Percentiles rank a stretch among this genome's conserved stretches.
phyloP scores from a whole-genome alignment of 768 basidiomycete species.

The Hygrocybe punicea region DNA sequence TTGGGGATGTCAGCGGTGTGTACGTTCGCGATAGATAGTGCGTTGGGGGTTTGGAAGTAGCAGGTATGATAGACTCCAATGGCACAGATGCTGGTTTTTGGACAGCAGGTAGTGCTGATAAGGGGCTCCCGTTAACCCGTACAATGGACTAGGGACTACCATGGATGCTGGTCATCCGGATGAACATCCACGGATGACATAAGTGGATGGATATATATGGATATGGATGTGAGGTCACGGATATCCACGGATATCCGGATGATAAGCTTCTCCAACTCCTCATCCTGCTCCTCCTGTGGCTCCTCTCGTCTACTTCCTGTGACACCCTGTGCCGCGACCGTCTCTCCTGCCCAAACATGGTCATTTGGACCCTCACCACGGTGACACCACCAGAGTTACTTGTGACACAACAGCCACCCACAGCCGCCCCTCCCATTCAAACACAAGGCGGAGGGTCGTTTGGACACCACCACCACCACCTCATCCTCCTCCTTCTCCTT shows the following conservation, averaged over 20 bases:
- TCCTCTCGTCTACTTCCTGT: too few relatives aligned
- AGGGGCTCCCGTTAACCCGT: constrained; percentile 28
- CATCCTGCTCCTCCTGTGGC: not conserved
- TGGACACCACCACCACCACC: too few relatives aligned
- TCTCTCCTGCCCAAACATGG: too few relatives aligned
- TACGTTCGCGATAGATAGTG: constrained; percentile 77
- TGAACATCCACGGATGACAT: not conserved
- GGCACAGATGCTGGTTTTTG: constrained; percentile 53
- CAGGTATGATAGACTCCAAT: constrained; percentile 80
- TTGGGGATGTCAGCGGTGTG: constrained; percentile 65
- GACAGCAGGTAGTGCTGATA: constrained; percentile 10
- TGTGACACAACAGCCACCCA: too few relatives aligned
- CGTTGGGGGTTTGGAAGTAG: constrained; percentile 74
- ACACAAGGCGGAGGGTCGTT: too few relatives aligned
- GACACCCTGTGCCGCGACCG: not conserved
- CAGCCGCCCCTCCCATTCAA: too few relatives aligned
- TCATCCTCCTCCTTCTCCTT: too few relatives aligned
- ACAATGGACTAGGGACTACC: constrained; percentile 10
- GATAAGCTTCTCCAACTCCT: not conserved
- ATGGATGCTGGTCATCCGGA: not conserved
- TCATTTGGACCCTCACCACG: too few relatives aligned
- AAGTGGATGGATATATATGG: not conserved
- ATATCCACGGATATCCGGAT: not conserved
- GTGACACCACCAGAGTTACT: too few relatives aligned
- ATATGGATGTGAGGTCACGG: not conserved